Conservation (phyloP, 306 rosid genomes). For the Chamaecrista fasciculata region DNA sequence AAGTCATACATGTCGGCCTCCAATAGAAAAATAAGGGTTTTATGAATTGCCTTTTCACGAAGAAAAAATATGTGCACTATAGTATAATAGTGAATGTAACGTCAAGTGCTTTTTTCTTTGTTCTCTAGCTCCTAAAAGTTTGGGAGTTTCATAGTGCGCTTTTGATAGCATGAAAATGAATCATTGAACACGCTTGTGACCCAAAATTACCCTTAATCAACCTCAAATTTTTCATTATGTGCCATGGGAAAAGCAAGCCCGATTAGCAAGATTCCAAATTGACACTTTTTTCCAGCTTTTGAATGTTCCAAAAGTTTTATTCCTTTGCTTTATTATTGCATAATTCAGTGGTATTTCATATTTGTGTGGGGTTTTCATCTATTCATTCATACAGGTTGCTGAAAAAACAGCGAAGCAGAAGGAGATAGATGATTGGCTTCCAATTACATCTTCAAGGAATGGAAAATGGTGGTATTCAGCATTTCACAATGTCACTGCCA, state of each 20-base stretch:
- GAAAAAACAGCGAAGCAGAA: conserved; percentile 39
- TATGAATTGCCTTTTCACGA: too few relatives aligned
- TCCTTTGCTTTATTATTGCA: conserved; percentile 32
- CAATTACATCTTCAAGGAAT: conserved; percentile 69
- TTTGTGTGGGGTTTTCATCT: conserved; percentile 15
- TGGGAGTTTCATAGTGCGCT: not conserved
- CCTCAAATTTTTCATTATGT: not conserved
- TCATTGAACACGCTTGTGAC: not conserved
- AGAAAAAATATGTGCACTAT: not conserved
- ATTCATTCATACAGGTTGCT: conserved; percentile 26
- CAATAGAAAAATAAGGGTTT: not conserved
- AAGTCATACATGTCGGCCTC: not conserved
- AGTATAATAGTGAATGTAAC: too few relatives aligned
- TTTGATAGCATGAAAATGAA: not conserved
- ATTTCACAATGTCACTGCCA: conserved; percentile 85
- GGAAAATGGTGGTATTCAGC: conserved; percentile 95
- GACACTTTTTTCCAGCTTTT: not conserved
- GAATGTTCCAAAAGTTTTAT: not conserved
- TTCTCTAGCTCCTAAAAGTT: not conserved
- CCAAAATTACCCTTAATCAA: not conserved
- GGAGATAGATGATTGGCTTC: conserved; percentile 76
- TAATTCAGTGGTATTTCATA: not conserved
- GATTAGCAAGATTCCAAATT: not conserved
- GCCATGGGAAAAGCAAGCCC: not conserved
- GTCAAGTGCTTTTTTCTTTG: not conserved